Base-by-base conservation (phyloP, 495 filamentous ascomycete genomes). In the Daldinia grandis region DNA sequence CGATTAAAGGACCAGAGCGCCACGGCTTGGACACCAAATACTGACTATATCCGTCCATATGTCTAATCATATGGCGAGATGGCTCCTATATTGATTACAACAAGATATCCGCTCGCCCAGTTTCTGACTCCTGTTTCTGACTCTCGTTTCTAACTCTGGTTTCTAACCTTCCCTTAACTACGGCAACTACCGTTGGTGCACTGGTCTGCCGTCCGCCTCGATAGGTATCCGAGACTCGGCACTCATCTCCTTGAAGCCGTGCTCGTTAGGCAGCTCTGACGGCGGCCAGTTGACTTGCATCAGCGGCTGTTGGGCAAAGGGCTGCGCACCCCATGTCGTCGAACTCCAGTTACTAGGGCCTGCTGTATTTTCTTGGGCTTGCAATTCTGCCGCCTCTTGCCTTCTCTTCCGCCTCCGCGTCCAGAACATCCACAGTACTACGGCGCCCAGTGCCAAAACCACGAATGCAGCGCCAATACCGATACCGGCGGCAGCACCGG, bases 221-320 rank as follows among this genome's bases (percentile, higher is more conserved):
- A 38, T 33, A 12, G 63, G 59, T 14, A 61, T 1, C 19, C n/a
- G 56, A 10, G 19, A 19, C 30, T 68, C 69, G 15, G 55, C 64
- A 38, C 60, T 57, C 31, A 72, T 59, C 50, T 69, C 70, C 27
- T 33, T 66, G 4, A 54, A 42, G 31, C 62, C 58, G 7, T 49
- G 5, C 10, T 67, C 17, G 4, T 59, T 51, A 8, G 53, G 35
- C 24, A 68, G n/a, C 21, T 72, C 69, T 15, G 38, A 50, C 6
- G 70, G 70, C 15, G 27, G 61, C 65, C 64, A 68, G 40, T 68
- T 65, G 5, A 47, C 31, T 7, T 68, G 64, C 5, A 68, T 25
- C 4, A 35, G 30, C 0, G 56, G 40, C 33, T 37, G 56, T 44
- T 58, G 50, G 1, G 31, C n/a, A 44, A 14, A 31, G 7, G 56